A percentile compares a stretch with the other conserved stretches of the same genome.
These are phyloP conservation scores for Thymus quinquecostatus DNA, from an alignment of 257 asterid genomes.

Conservation along the genomic window DNA sequence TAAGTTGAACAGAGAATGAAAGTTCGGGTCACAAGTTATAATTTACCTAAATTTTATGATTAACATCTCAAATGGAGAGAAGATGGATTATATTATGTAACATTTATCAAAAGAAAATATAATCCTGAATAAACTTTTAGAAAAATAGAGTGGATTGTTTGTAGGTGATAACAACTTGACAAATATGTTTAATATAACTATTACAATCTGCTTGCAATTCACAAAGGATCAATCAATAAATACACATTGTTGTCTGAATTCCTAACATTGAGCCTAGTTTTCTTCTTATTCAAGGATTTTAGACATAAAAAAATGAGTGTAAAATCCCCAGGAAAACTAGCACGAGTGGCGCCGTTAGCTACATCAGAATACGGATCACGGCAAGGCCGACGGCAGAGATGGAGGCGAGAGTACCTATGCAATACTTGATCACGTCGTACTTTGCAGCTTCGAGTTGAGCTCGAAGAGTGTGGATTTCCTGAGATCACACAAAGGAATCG, in stretches of 20 bases:
- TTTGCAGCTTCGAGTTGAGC: slow-evolving; percentile 95
- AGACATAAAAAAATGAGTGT: slow-evolving; percentile 34
- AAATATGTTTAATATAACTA: background rate
- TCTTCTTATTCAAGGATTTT: slow-evolving; percentile 41
- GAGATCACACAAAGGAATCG: slow-evolving; percentile 20
- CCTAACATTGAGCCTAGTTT: slow-evolving; percentile 27
- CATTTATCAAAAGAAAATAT: too few relatives aligned
- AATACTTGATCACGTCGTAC: slow-evolving; percentile 89
- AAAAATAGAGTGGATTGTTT: too few relatives aligned
- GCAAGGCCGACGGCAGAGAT: slow-evolving; percentile 87
- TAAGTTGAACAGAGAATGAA: too few relatives aligned
- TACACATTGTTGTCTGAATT: slow-evolving; percentile 25
- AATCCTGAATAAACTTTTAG: too few relatives aligned
- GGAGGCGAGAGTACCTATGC: slow-evolving; percentile 90
- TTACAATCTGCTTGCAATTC: slow-evolving; percentile 3
- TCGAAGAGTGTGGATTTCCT: slow-evolving; percentile 85
- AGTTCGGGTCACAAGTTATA: too few relatives aligned
- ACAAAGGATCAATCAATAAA: slow-evolving; percentile 25
- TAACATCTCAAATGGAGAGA: too few relatives aligned
- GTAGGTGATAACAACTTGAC: too few relatives aligned
- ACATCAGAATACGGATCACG: slow-evolving; percentile 72
- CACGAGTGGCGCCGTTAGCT: slow-evolving; percentile 19
- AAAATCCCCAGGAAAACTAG: slow-evolving; percentile 37
- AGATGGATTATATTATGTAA: too few relatives aligned
- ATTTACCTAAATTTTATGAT: too few relatives aligned